phyloP scores from a whole-genome alignment of 1,139 yeast species.

The Dujonia santamariae region DNA sequence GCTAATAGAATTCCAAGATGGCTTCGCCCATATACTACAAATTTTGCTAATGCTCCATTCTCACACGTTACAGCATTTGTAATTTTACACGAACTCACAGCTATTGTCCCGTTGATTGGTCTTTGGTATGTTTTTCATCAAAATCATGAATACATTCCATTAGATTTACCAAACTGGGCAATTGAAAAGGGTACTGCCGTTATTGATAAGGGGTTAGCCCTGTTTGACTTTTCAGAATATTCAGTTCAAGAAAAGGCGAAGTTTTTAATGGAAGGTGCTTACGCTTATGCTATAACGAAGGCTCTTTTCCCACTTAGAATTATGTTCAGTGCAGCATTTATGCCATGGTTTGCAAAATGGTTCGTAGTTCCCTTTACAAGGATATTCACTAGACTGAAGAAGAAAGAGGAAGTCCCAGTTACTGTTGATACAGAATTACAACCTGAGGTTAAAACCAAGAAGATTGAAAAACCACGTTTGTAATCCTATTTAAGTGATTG shows the following conservation, averaged over 20 bases:
- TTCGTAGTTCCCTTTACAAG: constrained; percentile 51
- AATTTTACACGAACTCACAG: constrained; percentile 81
- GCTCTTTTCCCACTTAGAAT: constrained; percentile 58
- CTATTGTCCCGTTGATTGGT: constrained; percentile 73
- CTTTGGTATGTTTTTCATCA: constrained; percentile 75
- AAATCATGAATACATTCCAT: constrained; percentile 34
- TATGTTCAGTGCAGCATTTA: constrained; percentile 51
- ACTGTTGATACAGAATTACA: constrained; percentile 4
- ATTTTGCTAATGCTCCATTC: constrained; percentile 58
- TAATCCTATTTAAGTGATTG: too few species aligned
- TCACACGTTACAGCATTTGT: constrained; percentile 72
- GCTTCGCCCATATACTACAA: constrained; percentile 47
- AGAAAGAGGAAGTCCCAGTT: not conserved
- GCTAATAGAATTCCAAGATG: constrained; percentile 39
- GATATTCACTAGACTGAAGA: constrained; percentile 24
- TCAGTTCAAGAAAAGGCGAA: constrained; percentile 52
- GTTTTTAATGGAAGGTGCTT: constrained; percentile 78
- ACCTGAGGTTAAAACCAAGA: constrained; percentile 15
- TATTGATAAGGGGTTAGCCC: constrained; percentile 45
- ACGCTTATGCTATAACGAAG: constrained; percentile 80
- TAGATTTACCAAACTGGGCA: constrained; percentile 67
- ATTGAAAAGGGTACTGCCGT: constrained; percentile 59
- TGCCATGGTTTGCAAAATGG: constrained; percentile 67
- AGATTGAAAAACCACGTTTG: constrained; percentile 32
- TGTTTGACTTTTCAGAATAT: constrained; percentile 31